phyloP scores from a whole-genome alignment of 2,329 filamentous ascomycete genomes.

The Rhynchosporium graminicola region DNA sequence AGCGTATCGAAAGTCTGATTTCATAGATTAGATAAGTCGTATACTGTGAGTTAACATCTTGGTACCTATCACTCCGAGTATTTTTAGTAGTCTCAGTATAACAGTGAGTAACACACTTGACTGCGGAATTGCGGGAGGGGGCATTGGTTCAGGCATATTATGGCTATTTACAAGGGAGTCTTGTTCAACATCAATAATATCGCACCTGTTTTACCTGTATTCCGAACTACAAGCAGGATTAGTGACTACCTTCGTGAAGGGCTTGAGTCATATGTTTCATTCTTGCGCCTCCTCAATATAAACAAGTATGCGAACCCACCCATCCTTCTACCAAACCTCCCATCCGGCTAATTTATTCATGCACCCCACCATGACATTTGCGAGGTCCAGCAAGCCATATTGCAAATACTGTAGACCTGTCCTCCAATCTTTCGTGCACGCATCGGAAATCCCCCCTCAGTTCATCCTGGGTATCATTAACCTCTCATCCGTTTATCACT shows the following conservation, averaged over 20 bases:
- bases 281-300: conserved; percentile 8
- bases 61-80: too few relatives aligned
- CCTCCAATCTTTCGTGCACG: conserved; percentile 1
- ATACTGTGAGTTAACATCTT: too few relatives aligned
- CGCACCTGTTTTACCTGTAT: too few relatives aligned
- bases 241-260: not conserved
- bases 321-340: not conserved
- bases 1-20: too few relatives aligned
- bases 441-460: conserved; percentile 1
- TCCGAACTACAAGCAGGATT: not conserved
- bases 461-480: conserved; percentile 6
- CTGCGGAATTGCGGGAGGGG: too few relatives aligned
- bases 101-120: too few relatives aligned
- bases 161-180: too few relatives aligned
- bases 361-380: not conserved
- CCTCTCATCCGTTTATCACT: conserved; percentile 1
- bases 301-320: conserved; percentile 1
- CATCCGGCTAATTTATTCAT: not conserved
- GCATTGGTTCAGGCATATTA: too few relatives aligned
- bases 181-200: too few relatives aligned
- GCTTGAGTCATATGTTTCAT: not conserved
- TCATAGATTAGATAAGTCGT: too few relatives aligned
- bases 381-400: conserved; percentile 2
- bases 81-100: too few relatives aligned
- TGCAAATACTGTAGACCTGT: not conserved